These are phyloP conservation scores for Fusarium armeniacum DNA, from an alignment of 2,329 filamentous ascomycete species.

Conservation along the genomic window DNA sequence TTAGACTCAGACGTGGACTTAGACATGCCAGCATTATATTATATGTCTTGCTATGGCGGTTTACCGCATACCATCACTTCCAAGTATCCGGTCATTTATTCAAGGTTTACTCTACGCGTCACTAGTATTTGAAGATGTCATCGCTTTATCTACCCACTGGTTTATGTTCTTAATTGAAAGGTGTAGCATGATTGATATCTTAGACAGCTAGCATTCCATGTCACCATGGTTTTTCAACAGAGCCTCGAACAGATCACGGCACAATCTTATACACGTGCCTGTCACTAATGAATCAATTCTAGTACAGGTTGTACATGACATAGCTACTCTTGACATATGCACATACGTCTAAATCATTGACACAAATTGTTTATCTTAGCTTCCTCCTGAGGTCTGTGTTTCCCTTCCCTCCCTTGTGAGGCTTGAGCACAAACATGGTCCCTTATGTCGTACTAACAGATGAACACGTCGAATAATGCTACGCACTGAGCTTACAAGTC, in stretches of 20 bases:
- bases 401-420: slow-evolving; percentile 19
- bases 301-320: slow-evolving; percentile 16
- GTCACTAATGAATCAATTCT: neutral
- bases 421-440: slow-evolving; percentile 25
- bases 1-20: slow-evolving; percentile 5
- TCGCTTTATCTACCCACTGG: slow-evolving; percentile 11
- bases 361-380: slow-evolving; percentile 20
- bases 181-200: neutral
- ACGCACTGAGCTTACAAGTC: slow-evolving; percentile 30
- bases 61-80: slow-evolving; percentile 38
- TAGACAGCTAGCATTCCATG: slow-evolving; percentile 12
- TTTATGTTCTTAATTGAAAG: slow-evolving; percentile 14
- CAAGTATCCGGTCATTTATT: slow-evolving; percentile 28
- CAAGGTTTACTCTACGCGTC: slow-evolving; percentile 19
- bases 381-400: slow-evolving; percentile 24
- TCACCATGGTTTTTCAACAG: neutral
- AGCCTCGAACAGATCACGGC: neutral
- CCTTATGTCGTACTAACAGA: slow-evolving; percentile 37
- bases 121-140: slow-evolving; percentile 21
- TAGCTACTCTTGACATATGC: slow-evolving; percentile 8
- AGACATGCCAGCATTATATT: slow-evolving; percentile 32
- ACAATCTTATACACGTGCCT: slow-evolving; percentile 10
- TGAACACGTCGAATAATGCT: slow-evolving; percentile 42
- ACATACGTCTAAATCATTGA: slow-evolving; percentile 9
- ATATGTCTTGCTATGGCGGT: slow-evolving; percentile 41